Percentiles rank a stretch among this genome's conserved stretches.
These are phyloP conservation scores for Globisporangium ultimum DNA, from an alignment of 352 stramenopile genomes.

Conservation along the genomic window DNA sequence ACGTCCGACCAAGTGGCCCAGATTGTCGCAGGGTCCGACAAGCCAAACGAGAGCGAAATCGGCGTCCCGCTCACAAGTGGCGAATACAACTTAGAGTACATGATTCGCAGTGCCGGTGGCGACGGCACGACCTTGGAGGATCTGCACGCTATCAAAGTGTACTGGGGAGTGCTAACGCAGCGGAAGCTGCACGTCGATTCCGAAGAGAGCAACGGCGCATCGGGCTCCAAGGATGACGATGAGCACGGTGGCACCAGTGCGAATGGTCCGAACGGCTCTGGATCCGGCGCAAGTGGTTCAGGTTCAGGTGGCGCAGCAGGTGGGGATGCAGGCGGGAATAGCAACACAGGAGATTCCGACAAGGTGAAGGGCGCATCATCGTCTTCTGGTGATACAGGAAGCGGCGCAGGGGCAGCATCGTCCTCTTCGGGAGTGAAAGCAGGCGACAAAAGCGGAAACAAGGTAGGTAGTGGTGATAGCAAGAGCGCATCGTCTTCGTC, in stretches of 20 bases:
- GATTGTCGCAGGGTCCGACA: slow-evolving; percentile 37
- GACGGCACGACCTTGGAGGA: slow-evolving; percentile 48
- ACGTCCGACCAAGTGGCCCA: slow-evolving; percentile 58
- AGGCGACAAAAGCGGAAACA: slow-evolving; percentile 21
- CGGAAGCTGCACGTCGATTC: slow-evolving; percentile 40
- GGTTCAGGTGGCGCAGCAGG: slow-evolving; percentile 7
- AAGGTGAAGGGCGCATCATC: slow-evolving; percentile 35
- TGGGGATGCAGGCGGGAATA: slow-evolving; percentile 7
- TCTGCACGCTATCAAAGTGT: slow-evolving; percentile 61
- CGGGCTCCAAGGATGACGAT: slow-evolving; percentile 20
- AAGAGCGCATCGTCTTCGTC: slow-evolving; percentile 1
- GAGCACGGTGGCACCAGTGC: slow-evolving; percentile 15
- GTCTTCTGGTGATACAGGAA: slow-evolving; percentile 18
- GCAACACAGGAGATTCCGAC: slow-evolving; percentile 23
- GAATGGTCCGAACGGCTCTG: slow-evolving; percentile 12
- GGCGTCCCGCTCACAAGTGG: slow-evolving; percentile 51
- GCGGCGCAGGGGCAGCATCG: slow-evolving; percentile 7
- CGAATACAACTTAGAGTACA: slow-evolving; percentile 69
- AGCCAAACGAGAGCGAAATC: slow-evolving; percentile 76
- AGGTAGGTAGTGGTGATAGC: slow-evolving; percentile 20
- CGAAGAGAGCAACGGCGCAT: slow-evolving; percentile 17
- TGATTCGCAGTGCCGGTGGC: slow-evolving; percentile 50
- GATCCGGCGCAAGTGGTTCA: slow-evolving; percentile 12
- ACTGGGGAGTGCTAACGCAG: slow-evolving; percentile 67
- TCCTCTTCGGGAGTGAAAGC: slow-evolving; percentile 18